Conservation (phyloP, 108 stramenopile genomes). For the Fragilariopsis cylindrus region DNA sequence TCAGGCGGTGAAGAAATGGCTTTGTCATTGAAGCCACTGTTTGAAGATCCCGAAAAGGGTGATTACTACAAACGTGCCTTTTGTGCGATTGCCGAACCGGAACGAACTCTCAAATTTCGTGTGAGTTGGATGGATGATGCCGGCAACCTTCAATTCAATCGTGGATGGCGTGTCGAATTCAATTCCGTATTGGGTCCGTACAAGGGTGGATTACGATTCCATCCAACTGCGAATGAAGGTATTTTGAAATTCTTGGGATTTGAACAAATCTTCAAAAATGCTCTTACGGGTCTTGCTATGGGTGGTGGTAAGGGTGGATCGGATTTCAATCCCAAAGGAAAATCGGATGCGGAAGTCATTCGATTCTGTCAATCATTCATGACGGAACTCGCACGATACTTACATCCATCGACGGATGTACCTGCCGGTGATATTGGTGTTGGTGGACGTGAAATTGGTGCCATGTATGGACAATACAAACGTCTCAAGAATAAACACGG, state of each 20-base stretch:
- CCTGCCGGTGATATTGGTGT: slow-evolving; percentile 90
- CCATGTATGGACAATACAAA: slow-evolving; percentile 84
- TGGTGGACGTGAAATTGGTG: slow-evolving; percentile 80
- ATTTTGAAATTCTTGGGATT: slow-evolving; percentile 87
- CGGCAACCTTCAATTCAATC: slow-evolving; percentile 41
- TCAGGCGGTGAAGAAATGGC: slow-evolving; percentile 79
- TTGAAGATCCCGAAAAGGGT: slow-evolving; percentile 58
- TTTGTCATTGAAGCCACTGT: slow-evolving; percentile 53
- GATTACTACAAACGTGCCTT: slow-evolving; percentile 74
- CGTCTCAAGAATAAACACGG: slow-evolving; percentile 65
- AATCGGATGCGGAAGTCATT: slow-evolving; percentile 67
- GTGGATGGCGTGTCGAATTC: slow-evolving; percentile 88
- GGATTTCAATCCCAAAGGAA: slow-evolving; percentile 86
- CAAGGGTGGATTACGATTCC: slow-evolving; percentile 92
- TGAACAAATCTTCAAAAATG: slow-evolving; percentile 86
- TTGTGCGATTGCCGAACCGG: slow-evolving; percentile 74
- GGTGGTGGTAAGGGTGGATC: slow-evolving; percentile 73
- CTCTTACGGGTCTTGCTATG: slow-evolving; percentile 71
- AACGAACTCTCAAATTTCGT: slow-evolving; percentile 70
- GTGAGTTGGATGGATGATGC: slow-evolving; percentile 73
- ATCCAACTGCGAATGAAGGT: slow-evolving; percentile 84
- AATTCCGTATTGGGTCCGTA: slow-evolving; percentile 89
- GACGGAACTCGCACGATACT: slow-evolving; percentile 65
- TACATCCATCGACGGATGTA: slow-evolving; percentile 78
- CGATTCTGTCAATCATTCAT: slow-evolving; percentile 87